Evolutionary conservation across 805 yeast genomes (phyloP).

Genomic region (Cyberlindnera euphorbiiphila): DNA sequence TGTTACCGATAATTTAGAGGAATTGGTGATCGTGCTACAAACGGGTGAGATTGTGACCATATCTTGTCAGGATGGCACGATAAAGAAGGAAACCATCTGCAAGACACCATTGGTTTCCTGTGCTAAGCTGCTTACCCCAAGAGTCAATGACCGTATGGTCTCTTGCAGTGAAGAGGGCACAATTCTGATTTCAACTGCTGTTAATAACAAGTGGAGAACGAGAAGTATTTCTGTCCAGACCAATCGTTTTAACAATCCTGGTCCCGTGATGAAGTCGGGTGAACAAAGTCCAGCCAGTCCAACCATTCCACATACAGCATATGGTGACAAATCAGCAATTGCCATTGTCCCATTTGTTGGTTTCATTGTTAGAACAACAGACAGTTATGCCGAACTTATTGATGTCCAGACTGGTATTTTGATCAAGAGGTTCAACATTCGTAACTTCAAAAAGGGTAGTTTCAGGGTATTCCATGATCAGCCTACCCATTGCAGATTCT

Average conservation of each 20-base stretch:
- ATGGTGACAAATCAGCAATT: constrained; percentile 33
- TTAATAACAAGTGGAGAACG: constrained; percentile 62
- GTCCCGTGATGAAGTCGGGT: neutral
- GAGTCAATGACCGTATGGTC: constrained; percentile 70
- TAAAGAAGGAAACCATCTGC: constrained; percentile 33
- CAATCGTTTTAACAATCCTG: constrained; percentile 30
- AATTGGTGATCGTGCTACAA: constrained; percentile 50
- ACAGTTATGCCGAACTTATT: constrained; percentile 56
- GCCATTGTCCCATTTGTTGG: constrained; percentile 68
- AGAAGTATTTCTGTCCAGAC: constrained; percentile 46
- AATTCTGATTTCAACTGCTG: constrained; percentile 54
- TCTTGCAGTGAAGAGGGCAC: constrained; percentile 47
- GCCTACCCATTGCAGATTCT: constrained; percentile 84
- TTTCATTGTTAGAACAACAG: constrained; percentile 60
- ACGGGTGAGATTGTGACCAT: constrained; percentile 48
- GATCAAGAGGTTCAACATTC: constrained; percentile 57
- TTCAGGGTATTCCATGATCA: constrained; percentile 75
- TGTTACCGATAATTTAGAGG: constrained; percentile 23
- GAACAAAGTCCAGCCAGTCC: neutral
- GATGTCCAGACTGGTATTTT: constrained; percentile 79
- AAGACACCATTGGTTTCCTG: constrained; percentile 43
- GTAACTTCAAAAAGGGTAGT: constrained; percentile 50
- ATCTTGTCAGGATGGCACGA: constrained; percentile 45
- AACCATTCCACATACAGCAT: constrained; percentile 5
- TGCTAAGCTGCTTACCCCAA: constrained; percentile 58